These are phyloP conservation scores for Ceratocystis cacaofunesta DNA, from an alignment of 2,329 filamentous ascomycete genomes.

Conservation along the genomic window DNA sequence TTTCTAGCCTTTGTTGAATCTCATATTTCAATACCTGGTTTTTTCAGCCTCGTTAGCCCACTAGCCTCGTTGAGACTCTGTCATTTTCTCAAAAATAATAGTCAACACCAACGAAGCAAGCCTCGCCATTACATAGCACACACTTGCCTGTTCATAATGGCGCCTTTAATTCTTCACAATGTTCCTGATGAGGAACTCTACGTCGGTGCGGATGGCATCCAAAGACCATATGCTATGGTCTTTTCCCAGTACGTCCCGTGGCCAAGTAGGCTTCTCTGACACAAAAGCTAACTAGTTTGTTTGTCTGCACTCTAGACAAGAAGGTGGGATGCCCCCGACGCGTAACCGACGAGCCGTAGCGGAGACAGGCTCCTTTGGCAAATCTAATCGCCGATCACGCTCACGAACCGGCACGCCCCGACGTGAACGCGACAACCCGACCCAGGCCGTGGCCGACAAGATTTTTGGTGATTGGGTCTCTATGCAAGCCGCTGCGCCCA, in stretches of 20 bases:
- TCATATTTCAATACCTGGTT: no score
- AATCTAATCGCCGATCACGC: slow-evolving; percentile 48
- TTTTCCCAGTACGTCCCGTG: slow-evolving; percentile 40
- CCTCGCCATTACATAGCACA: neutral
- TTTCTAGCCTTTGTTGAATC: no score
- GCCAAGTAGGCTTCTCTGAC: neutral
- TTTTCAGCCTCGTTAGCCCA: no score
- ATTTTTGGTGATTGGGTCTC: slow-evolving; percentile 46
- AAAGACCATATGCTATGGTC: slow-evolving; percentile 51
- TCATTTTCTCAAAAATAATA: no score
- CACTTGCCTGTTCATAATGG: slow-evolving; percentile 31
- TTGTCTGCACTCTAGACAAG: slow-evolving; percentile 29
- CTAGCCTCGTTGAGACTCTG: no score
- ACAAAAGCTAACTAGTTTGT: slow-evolving; percentile 1
- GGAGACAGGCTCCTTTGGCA: slow-evolving; percentile 51
- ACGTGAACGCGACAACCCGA: slow-evolving; percentile 43
- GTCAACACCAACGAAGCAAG: neutral
- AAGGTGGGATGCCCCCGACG: slow-evolving; percentile 33
- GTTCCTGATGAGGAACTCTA: slow-evolving; percentile 55
- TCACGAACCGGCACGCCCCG: slow-evolving; percentile 45
- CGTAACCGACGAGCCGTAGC: slow-evolving; percentile 39
- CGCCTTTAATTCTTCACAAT: slow-evolving; percentile 52
- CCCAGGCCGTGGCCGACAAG: slow-evolving; percentile 44
- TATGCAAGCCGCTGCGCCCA: slow-evolving; percentile 28
- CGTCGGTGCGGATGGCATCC: slow-evolving; percentile 48